Conservation (phyloP, 1,139 yeast genomes). For the Blastobotrys indianensis region DNA sequence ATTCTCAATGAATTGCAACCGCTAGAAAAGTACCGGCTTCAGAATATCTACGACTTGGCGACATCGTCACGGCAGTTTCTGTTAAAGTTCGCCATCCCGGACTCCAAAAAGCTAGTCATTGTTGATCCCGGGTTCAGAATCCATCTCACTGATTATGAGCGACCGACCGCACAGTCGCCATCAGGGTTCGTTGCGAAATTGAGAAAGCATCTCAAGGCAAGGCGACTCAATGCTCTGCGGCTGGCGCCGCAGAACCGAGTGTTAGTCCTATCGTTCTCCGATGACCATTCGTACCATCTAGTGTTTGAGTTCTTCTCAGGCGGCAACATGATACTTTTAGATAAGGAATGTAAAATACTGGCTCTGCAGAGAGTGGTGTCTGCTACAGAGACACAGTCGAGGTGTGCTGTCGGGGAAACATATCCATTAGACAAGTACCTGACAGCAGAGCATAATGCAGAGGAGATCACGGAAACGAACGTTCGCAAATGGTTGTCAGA, state of each 20-base stretch:
- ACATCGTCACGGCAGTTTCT: slow-evolving; percentile 69
- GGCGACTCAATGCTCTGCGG: slow-evolving; percentile 64
- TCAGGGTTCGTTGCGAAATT: slow-evolving; percentile 79
- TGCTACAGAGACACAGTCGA: slow-evolving; percentile 36
- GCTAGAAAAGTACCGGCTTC: slow-evolving; percentile 62
- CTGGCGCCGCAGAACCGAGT: slow-evolving; percentile 78
- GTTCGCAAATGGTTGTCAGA: slow-evolving; percentile 18
- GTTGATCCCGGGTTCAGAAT: slow-evolving; percentile 83
- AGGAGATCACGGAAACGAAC: slow-evolving; percentile 8
- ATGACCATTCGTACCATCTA: slow-evolving; percentile 62
- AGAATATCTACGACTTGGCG: slow-evolving; percentile 77
- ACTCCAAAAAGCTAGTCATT: slow-evolving; percentile 66
- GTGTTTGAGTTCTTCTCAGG: slow-evolving; percentile 93
- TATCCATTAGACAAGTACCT: slow-evolving; percentile 43
- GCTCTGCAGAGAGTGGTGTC: slow-evolving; percentile 73
- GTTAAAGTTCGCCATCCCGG: slow-evolving; percentile 77
- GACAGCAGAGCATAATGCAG: slow-evolving; percentile 11
- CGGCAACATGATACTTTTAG: slow-evolving; percentile 79
- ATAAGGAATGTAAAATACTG: slow-evolving; percentile 59
- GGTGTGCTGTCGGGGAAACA: slow-evolving; percentile 59
- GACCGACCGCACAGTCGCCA: slow-evolving; percentile 76
- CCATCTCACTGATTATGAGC: slow-evolving; percentile 72
- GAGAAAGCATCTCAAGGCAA: slow-evolving; percentile 77
- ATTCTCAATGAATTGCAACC: slow-evolving; percentile 58
- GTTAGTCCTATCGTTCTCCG: slow-evolving; percentile 73